Conservation (phyloP, 768 basidiomycete species). For the Naganishia onofrii region DNA sequence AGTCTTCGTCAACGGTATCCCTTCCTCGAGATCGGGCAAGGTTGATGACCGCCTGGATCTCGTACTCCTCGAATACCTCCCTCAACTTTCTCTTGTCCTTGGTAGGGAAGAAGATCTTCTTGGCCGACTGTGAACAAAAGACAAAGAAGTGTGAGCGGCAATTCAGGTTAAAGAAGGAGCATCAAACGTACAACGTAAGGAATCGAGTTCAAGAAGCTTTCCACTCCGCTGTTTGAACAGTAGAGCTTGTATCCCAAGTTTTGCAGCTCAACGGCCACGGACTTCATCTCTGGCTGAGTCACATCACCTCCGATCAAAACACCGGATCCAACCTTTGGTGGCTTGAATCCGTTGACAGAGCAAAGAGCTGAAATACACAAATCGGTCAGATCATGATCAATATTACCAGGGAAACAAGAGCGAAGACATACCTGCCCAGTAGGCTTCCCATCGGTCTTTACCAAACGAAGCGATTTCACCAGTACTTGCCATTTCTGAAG, state of each 20-base stretch:
- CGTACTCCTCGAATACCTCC: slow-evolving; percentile 70
- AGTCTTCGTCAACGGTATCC: slow-evolving; percentile 83
- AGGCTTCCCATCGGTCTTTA: slow-evolving; percentile 83
- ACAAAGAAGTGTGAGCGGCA: slow-evolving; percentile 51
- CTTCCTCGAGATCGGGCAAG: slow-evolving; percentile 74
- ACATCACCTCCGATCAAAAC: slow-evolving; percentile 90
- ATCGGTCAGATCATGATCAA: neutral
- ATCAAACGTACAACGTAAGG: slow-evolving; percentile 35
- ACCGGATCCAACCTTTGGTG: slow-evolving; percentile 77
- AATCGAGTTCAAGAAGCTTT: slow-evolving; percentile 39
- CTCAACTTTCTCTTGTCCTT: slow-evolving; percentile 93
- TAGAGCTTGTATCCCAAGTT: slow-evolving; percentile 94
- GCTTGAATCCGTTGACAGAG: slow-evolving; percentile 91
- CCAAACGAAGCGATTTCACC: slow-evolving; percentile 98
- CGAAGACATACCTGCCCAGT: slow-evolving; percentile 40
- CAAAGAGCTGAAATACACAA: slow-evolving; percentile 53
- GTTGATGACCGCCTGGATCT: slow-evolving; percentile 93
- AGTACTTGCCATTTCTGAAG: slow-evolving; percentile 91
- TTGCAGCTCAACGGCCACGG: slow-evolving; percentile 72
- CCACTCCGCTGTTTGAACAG: slow-evolving; percentile 64
- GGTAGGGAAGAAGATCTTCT: slow-evolving; percentile 93
- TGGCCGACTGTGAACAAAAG: slow-evolving; percentile 66
- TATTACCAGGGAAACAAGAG: neutral
- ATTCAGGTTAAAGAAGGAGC: neutral
- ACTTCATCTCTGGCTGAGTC: slow-evolving; percentile 77